Percentiles rank a stretch among this genome's conserved stretches.
These are phyloP conservation scores for Quercus dentata DNA, from an alignment of 306 rosid genomes.

Conservation along the genomic window DNA sequence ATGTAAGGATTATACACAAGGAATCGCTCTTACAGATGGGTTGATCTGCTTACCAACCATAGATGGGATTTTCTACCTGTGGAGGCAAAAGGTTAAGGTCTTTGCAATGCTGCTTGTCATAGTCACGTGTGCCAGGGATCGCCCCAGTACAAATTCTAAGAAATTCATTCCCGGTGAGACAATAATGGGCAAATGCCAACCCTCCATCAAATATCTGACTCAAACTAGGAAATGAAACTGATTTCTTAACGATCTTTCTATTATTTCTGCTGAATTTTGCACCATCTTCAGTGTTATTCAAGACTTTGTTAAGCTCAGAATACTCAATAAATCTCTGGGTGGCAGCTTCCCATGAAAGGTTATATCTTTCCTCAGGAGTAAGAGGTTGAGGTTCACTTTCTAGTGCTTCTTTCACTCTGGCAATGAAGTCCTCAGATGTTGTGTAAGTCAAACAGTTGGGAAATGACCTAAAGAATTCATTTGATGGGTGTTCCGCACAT, in stretches of 20 bases:
- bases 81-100: conserved; percentile 85
- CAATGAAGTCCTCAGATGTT: conserved; percentile 81
- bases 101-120: conserved; percentile 81
- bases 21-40: conserved; percentile 17
- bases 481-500: conserved; percentile 95
- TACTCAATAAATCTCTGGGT: conserved; percentile 86
- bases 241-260: conserved; percentile 34
- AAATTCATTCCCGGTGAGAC: conserved; percentile 85
- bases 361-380: conserved; percentile 78
- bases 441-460: conserved; percentile 89
- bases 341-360: conserved; percentile 99
- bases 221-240: conserved; percentile 61
- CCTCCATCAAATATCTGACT: conserved; percentile 74
- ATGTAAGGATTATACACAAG: conserved; percentile 27
- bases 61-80: conserved; percentile 80
- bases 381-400: conserved; percentile 83
- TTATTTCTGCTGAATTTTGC: conserved; percentile 22
- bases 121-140: conserved; percentile 85
- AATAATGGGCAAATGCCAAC: conserved; percentile 90
- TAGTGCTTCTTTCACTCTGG: conserved; percentile 87
- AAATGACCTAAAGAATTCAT: conserved; percentile 84
- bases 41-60: conserved; percentile 68
- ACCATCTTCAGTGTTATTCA: conserved; percentile 38
- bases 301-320: conserved; percentile 70
- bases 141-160: conserved; percentile 88